Base-by-base conservation (phyloP, 2,329 filamentous ascomycete species). In the Pseudonectria buxi region DNA sequence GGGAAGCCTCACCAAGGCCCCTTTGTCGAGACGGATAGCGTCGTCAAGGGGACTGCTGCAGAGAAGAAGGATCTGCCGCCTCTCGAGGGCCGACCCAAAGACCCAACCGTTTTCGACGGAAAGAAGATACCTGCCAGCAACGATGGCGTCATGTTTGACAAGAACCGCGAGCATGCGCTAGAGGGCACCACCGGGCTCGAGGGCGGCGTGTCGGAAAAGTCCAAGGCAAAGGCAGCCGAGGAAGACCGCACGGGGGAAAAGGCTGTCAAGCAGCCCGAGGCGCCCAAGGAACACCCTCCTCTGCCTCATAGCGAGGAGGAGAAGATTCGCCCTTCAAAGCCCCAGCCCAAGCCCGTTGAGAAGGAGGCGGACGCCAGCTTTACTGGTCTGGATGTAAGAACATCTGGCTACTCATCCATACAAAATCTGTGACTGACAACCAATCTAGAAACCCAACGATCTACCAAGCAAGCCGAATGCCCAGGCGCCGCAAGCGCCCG, bases 111-210 rank as follows among this genome's bases (percentile, higher is more conserved):
- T 9, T 59, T 77, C 29, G 72, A 79, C 35, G 77, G 76, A 47
- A 72, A 72, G 53, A 75, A 71, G 58, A 77, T 81, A 14, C 76
- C 77, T 18, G 68, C 78, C 45, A 68, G 66, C 41, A 80, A 81
- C 48, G 78, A 94, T 56, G 87, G 89, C 27, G 87, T 95, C 39
- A 95, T 95, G 90, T 85, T 94, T 55, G 89, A 95, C 59, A 85
- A 83, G 44, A 75, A 84, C 56, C 72, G 87, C 46, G 65, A 74
- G 26, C 73, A 76, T 27, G 86, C 89, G 4, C 89, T 88, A 56
- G 75, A 88, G 57, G 90, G 89, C 30, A 94, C 86, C 3, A 86
- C 83, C 4, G 90, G 90, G 26, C 94, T 86, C 2, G 85, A 89
- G 55, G 89, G 88, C 10, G 89, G 90, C 34, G 86, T 96, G 28